Conservation (phyloP, 495 filamentous ascomycete genomes). For the Xylaria scruposa region DNA sequence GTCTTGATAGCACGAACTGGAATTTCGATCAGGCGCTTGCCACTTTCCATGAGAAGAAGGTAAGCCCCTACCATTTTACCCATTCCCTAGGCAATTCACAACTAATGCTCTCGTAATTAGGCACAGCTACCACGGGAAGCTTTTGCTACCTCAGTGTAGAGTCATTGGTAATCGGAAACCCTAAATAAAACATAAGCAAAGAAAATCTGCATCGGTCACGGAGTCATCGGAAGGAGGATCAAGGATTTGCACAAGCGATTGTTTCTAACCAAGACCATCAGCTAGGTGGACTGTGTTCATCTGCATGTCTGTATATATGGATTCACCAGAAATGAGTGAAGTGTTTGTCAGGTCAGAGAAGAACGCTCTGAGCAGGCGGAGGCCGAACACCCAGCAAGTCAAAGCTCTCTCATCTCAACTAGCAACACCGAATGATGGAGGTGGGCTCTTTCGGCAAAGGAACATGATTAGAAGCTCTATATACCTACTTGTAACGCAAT, state of each 20-base stretch:
- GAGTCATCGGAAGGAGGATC: conserved; percentile 18
- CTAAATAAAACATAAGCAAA: background rate
- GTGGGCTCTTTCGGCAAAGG: background rate
- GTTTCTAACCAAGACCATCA: conserved; percentile 1
- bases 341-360: background rate
- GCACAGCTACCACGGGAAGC: conserved; percentile 48
- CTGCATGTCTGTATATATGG: conserved; percentile 24
- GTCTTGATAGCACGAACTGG: conserved; percentile 74
- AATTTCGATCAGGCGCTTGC: conserved; percentile 70
- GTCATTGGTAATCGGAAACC: background rate
- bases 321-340: background rate
- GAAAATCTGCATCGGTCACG: conserved; percentile 28
- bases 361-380: background rate
- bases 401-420: background rate
- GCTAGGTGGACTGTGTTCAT: conserved; percentile 8
- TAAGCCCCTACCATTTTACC: conserved; percentile 29
- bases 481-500: background rate
- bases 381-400: background rate
- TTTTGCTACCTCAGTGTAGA: conserved; percentile 34
- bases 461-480: conserved; percentile 3
- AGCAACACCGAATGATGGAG: background rate
- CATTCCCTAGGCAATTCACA: conserved; percentile 5
- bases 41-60: conserved; percentile 67
- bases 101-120: conserved; percentile 27
- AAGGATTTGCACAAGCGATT: conserved; percentile 24